These are phyloP conservation scores for Geotrichum cucujoidarum DNA, from an alignment of 1,139 yeast genomes.

Conservation along the genomic window DNA sequence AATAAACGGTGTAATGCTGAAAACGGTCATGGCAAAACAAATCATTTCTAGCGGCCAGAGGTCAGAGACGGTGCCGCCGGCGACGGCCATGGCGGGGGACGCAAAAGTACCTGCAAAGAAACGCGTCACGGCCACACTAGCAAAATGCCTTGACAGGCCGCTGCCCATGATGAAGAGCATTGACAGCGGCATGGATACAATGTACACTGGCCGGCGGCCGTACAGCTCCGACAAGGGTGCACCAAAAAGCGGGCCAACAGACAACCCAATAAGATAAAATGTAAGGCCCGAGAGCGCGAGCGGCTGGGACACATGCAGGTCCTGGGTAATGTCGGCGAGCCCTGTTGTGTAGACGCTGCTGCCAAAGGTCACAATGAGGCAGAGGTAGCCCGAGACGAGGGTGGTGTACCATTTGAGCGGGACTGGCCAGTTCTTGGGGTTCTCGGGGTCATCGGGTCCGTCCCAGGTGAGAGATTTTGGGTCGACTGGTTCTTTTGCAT, in stretches of 20 bases:
- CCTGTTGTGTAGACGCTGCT: slow-evolving; percentile 45
- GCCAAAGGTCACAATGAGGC: slow-evolving; percentile 43
- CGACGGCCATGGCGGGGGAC: slow-evolving; percentile 78
- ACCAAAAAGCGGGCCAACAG: slow-evolving; percentile 47
- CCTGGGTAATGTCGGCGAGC: slow-evolving; percentile 38
- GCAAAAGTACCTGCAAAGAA: slow-evolving; percentile 76
- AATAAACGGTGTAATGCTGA: slow-evolving; percentile 70
- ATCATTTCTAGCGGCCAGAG: slow-evolving; percentile 64
- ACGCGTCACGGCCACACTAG: slow-evolving; percentile 51
- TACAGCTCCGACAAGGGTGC: slow-evolving; percentile 48
- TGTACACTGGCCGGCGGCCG: slow-evolving; percentile 58
- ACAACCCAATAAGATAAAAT: slow-evolving; percentile 50
- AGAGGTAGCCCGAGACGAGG: slow-evolving; percentile 41
- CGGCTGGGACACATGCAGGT: slow-evolving; percentile 53
- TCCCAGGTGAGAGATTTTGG: slow-evolving; percentile 17
- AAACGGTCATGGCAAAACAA: slow-evolving; percentile 61
- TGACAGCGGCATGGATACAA: slow-evolving; percentile 56
- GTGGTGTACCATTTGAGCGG: slow-evolving; percentile 36
- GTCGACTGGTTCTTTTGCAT: slow-evolving; percentile 12
- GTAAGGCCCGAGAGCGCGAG: slow-evolving; percentile 59
- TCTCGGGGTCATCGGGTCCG: slow-evolving; percentile 30
- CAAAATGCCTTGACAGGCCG: slow-evolving; percentile 50
- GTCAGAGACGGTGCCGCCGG: slow-evolving; percentile 79
- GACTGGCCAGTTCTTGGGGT: slow-evolving; percentile 35
- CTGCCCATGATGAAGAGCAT: slow-evolving; percentile 48